Evolutionary conservation across 768 basidiomycete genomes (phyloP), one percentile per base, ranked within the genome.

Genomic region (Amanita rubescens): DNA sequence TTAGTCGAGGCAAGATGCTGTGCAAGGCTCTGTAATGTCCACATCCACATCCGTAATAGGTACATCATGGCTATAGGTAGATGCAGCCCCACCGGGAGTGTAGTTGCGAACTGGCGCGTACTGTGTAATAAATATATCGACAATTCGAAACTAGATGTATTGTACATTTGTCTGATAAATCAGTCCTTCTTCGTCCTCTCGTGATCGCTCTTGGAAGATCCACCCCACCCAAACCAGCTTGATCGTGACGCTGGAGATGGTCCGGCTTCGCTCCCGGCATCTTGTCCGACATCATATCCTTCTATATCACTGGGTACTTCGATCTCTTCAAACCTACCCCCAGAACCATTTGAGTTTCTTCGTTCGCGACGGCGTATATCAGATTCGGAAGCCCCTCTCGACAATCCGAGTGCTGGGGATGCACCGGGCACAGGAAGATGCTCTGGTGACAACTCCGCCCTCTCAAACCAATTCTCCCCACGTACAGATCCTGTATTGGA

Each of bases 221-320:
- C 57, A 30, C 72, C 69, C 64, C 77, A 74, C 63, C 78, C 71
- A 63, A 82, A 82, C 79, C 80, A 83, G 51, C 77, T 76, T 50
- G 67, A 63, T 27, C 72, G 63, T 57, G 65, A 64, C 27, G 44
- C 41, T 34, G 59, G 62, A 33, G 60, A 64, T 2, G 55, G 55
- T 24, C 66, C 66, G n/a, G 55, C 42, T 7, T 49, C 62, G 30
- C 58, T 65, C 25, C 46, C 62, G 10, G 66, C 69, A 35, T 78
- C 76, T 25, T 84, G 71, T 19, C 61, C 67, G 10, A 69, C 70
- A 51, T 81, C 78, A 52, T 86, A 79, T 5, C 80, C 83, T 56
- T 89, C 87, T 12, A 74, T 75, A 57, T 89, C 86, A 53, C 82
- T 84, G 38, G 80, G 79, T n/a, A 83, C 80, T 55, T 84, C 81